Conservation (phyloP, 2,329 filamentous ascomycete species). For the Cladosporium sphaerospermum region DNA sequence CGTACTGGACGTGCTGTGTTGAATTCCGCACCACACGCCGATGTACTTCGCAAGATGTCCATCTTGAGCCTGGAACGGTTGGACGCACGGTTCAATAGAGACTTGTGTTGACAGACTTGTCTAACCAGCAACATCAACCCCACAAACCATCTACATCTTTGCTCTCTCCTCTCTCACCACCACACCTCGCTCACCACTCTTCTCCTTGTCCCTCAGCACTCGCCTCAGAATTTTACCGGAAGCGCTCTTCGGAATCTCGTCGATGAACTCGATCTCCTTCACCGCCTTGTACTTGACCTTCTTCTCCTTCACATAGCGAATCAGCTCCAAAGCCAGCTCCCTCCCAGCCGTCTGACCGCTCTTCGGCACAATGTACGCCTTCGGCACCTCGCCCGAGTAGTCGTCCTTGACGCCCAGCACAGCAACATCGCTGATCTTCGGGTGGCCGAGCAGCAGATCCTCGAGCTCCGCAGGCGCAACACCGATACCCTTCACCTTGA, state of each 20-base stretch:
- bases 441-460: slow-evolving; percentile 52
- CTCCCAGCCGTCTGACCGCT: slow-evolving; percentile 24
- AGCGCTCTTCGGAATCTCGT: slow-evolving; percentile 65
- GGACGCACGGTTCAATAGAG: too few species aligned
- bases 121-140: too few species aligned
- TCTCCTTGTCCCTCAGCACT: slow-evolving; percentile 46
- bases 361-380: slow-evolving; percentile 51
- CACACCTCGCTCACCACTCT: slow-evolving; percentile 26
- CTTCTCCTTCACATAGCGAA: slow-evolving; percentile 57
- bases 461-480: slow-evolving; percentile 59
- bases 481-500: slow-evolving; percentile 59
- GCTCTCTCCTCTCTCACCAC: slow-evolving; percentile 31
- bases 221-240: slow-evolving; percentile 68
- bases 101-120: too few species aligned
- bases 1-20: too few species aligned
- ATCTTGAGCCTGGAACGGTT: too few species aligned
- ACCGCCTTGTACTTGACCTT: slow-evolving; percentile 66
- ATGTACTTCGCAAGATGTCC: too few species aligned
- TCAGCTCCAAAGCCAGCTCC: slow-evolving; percentile 42
- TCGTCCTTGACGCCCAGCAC: slow-evolving; percentile 51
- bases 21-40: too few species aligned
- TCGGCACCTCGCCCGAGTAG: slow-evolving; percentile 51
- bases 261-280: slow-evolving; percentile 58
- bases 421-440: slow-evolving; percentile 51
- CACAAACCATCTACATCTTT: slow-evolving; percentile 21